These are phyloP conservation scores for Pseudoneurospora amorphoporcata DNA, from an alignment of 495 filamentous ascomycete species.

Conservation along the genomic window DNA sequence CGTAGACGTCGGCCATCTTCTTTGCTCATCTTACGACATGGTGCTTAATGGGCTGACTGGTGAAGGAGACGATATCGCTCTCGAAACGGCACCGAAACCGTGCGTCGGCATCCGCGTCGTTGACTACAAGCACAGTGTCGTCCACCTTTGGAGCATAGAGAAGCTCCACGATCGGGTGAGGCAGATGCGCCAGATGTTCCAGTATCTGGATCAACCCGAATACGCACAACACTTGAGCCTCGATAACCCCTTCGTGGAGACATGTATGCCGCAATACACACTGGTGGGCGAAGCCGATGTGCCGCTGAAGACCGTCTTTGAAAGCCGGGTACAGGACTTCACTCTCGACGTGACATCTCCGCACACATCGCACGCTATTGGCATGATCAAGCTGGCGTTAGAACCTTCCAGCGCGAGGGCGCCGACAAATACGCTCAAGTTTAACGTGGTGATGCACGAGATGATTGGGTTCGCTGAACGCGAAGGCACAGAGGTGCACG, in stretches of 20 bases:
- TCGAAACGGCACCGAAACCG: conserved; percentile 77
- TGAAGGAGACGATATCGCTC: conserved; percentile 69
- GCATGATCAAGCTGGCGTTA: conserved; percentile 79
- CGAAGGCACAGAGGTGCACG: conserved; percentile 92
- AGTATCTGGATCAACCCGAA: conserved; percentile 90
- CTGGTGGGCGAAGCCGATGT: conserved; percentile 91
- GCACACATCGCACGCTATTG: conserved; percentile 82
- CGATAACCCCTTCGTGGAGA: conserved; percentile 79
- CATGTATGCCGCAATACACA: conserved; percentile 83
- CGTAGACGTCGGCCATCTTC: conserved; percentile 75
- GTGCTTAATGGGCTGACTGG: conserved; percentile 87
- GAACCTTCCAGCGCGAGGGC: conserved; percentile 92
- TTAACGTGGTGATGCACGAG: conserved; percentile 98
- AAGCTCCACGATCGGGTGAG: conserved; percentile 82
- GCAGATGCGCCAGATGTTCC: conserved; percentile 91
- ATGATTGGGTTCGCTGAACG: conserved; percentile 93
- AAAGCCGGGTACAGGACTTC: conserved; percentile 91
- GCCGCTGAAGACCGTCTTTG: conserved; percentile 86
- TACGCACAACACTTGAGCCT: conserved; percentile 74
- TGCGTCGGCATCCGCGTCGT: conserved; percentile 86
- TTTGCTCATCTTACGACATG: conserved; percentile 91
- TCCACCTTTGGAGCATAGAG: conserved; percentile 89
- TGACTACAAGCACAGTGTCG: conserved; percentile 78
- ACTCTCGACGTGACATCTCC: conserved; percentile 79
- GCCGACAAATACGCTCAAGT: conserved; percentile 86